Conservation (phyloP, 2,329 filamentous ascomycete species). For the Botrytis byssoidea region DNA sequence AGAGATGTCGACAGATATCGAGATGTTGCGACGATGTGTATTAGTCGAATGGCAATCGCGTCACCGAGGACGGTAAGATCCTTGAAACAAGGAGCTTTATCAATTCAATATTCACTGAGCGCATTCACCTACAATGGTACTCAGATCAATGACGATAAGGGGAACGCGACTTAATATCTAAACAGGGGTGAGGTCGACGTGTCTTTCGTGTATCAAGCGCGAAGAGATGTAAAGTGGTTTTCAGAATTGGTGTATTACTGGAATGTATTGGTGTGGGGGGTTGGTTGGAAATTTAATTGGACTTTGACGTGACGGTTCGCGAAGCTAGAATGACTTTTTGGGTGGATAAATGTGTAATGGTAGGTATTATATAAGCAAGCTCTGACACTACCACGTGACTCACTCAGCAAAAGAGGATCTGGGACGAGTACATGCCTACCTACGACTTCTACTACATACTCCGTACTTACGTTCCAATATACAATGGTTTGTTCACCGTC, state of each 20-base stretch:
- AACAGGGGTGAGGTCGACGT: slow-evolving; percentile 25
- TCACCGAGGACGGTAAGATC: slow-evolving; percentile 10
- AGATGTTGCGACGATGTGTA: neutral
- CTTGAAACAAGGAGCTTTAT: neutral
- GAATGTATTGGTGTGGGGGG: slow-evolving; percentile 17
- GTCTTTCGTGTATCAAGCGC: slow-evolving; percentile 31
- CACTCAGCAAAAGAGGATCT: neutral
- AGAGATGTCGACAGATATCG: slow-evolving; percentile 14
- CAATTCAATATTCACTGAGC: slow-evolving; percentile 15
- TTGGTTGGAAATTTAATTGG: slow-evolving; percentile 13
- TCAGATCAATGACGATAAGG: slow-evolving; percentile 25
- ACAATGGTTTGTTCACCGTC: neutral
- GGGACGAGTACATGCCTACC: neutral
- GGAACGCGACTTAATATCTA: slow-evolving; percentile 26
- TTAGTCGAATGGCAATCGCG: slow-evolving; percentile 20
- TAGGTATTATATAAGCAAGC: neutral
- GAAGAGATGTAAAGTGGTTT: slow-evolving; percentile 31
- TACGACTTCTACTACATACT: neutral
- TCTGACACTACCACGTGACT: neutral
- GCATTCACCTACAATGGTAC: neutral
- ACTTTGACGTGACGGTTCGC: slow-evolving; percentile 6
- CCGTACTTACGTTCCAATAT: neutral
- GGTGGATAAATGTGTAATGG: neutral
- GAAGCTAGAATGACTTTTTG: neutral
- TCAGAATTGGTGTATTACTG: slow-evolving; percentile 5